These are phyloP conservation scores for Mycena citricolor DNA, from an alignment of 1,284 basidiomycete genomes.

Conservation along the genomic window DNA sequence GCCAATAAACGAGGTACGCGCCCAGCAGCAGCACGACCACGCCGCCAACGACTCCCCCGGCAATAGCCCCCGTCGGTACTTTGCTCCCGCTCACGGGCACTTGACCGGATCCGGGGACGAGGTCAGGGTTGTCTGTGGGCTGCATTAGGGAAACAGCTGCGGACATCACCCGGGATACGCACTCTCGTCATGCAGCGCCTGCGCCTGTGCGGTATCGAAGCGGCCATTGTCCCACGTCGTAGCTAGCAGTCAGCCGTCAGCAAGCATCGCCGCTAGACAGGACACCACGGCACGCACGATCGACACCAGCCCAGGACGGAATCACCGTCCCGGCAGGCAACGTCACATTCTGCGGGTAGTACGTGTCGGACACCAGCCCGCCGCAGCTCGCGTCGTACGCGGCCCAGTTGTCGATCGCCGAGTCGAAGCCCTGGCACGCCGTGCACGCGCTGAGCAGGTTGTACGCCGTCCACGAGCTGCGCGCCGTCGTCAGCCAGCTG, in stretches of 20 bases:
- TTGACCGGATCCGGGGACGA: too few relatives aligned
- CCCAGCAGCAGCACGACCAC: constrained; percentile 3
- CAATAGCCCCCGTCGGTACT: constrained; percentile 17
- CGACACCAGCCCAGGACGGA: constrained; percentile 24
- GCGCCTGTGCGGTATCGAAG: constrained; percentile 16
- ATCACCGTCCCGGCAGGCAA: constrained; percentile 20
- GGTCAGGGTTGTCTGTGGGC: too few relatives aligned
- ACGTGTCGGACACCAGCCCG: constrained; percentile 11
- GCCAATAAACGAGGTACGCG: neutral
- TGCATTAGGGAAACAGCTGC: too few relatives aligned
- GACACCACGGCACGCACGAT: constrained; percentile 17
- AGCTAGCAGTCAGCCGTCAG: constrained; percentile 4
- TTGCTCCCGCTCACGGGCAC: too few relatives aligned
- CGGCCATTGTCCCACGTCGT: constrained; percentile 13
- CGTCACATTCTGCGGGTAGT: constrained; percentile 22
- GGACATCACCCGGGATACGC: too few relatives aligned
- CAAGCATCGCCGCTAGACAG: neutral
- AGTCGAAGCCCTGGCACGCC: constrained; percentile 22
- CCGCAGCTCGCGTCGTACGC: constrained; percentile 9
- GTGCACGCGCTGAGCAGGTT: constrained; percentile 27
- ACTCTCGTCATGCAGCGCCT: constrained; percentile 12
- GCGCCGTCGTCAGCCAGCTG: neutral
- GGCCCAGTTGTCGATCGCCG: constrained; percentile 15
- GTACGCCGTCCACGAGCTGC: constrained; percentile 27
- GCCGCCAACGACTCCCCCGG: constrained; percentile 18